Percentiles rank a stretch among this genome's conserved stretches.
Conservation (phyloP, 177 flowering plant species). For the Telopea speciosissima region DNA sequence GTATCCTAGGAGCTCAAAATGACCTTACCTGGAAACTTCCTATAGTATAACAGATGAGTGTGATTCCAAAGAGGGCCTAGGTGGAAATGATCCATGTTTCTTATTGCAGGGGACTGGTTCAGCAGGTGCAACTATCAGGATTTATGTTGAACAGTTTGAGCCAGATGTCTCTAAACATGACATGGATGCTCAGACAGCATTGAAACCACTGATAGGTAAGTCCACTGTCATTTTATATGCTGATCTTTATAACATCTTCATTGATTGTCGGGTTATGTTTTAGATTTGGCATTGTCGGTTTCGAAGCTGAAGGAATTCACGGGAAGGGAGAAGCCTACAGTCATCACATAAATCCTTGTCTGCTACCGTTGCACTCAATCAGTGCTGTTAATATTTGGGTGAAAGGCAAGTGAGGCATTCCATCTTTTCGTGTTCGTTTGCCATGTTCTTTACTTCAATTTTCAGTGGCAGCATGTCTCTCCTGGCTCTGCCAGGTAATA, state of each 20-base stretch:
- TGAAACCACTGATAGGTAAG: constrained; percentile 89
- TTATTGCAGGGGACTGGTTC: constrained; percentile 89
- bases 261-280: constrained; percentile 5
- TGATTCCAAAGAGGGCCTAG: no score
- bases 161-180: constrained; percentile 81
- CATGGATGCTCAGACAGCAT: constrained; percentile 79
- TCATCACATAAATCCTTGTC: constrained; percentile 57
- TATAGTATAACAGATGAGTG: no score
- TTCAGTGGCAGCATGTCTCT: not conserved
- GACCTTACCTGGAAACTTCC: no score
- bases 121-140: constrained; percentile 90
- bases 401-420: constrained; percentile 14
- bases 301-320: constrained; percentile 96
- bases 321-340: constrained; percentile 95
- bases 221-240: constrained; percentile 1
- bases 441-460: constrained; percentile 9
- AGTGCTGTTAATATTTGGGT: not conserved
- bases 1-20: no score
- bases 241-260: not conserved
- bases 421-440: constrained; percentile 4
- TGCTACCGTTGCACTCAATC: constrained; percentile 1
- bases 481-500: not conserved
- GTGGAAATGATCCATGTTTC: constrained; percentile 8
- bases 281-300: constrained; percentile 77
- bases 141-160: constrained; percentile 92